Evolutionary conservation across 2,329 filamentous ascomycete species (phyloP), one percentile per base, ranked within the genome.

Genomic region (Cladosporium oxysporum): DNA sequence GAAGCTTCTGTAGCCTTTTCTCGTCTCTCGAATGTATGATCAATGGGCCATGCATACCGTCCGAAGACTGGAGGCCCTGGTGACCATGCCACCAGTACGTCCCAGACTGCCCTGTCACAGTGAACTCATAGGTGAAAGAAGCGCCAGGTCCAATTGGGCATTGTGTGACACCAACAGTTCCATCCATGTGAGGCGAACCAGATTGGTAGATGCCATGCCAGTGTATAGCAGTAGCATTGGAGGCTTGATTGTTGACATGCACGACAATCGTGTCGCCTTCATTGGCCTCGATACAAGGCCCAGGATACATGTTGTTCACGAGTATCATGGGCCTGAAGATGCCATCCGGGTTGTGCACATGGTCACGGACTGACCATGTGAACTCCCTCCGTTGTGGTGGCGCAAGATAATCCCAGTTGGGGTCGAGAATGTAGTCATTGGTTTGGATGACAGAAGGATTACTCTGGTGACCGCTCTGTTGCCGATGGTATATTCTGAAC

Each of bases 131-230:
- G 0, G 82, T 84, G 66, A 88, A 88, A 3, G 76, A 83, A 1
- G 79, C 76, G 1, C 83, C 83, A 1, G 87, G 84, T 0, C 85
- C 81, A 62, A 90, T 87, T 0, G 86, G 83, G 67, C 88, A 90
- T 72, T 90, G 87, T 0, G 85, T 88, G 14, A 89, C 79, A 52
- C 86, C 87, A 0, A 86, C 80, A 1, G 87, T 84, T 1, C 88
- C 89, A 69, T 91, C 88, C 85, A 90, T 89, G 67, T 80, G 81
- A 68, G 87, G 89, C 1, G 88, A 89, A 10, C 87, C 88, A 66
- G 88, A 88, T 71, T 91, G 89, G 70, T 85, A 89, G 67, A 91
- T 83, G 21, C 89, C 89, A 69, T 91, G 89, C 77, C 88, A 91
- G 72, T 91, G 89, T 3, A 91, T 82, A 10, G 86, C 86, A 1